Conservation (phyloP, 2,329 filamentous ascomycete species). For the Aspergillus aculeatus region DNA sequence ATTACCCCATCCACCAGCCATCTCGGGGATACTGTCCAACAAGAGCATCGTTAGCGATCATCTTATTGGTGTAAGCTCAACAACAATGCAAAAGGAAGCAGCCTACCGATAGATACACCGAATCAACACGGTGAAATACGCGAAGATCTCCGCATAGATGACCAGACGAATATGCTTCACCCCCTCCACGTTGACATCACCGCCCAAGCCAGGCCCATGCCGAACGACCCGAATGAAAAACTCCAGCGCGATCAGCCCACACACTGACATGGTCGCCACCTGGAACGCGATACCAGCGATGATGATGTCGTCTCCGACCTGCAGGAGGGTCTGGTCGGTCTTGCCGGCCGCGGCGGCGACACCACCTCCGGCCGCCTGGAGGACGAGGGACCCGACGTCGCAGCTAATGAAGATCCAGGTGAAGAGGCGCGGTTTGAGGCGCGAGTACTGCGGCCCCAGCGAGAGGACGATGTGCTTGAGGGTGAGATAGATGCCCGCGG, state of each 20-base stretch:
- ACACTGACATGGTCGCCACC: conserved; percentile 50
- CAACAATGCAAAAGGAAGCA: background rate
- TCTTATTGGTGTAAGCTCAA: background rate
- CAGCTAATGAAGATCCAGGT: conserved; percentile 61
- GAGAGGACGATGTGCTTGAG: conserved; percentile 58
- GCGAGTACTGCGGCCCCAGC: conserved; percentile 52
- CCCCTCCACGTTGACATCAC: conserved; percentile 26
- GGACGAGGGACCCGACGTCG: conserved; percentile 58
- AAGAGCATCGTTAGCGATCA: conserved; percentile 2
- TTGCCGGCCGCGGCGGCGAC: conserved; percentile 54
- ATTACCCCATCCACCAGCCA: conserved; percentile 52
- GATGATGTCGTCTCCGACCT: conserved; percentile 56
- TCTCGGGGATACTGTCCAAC: conserved; percentile 46
- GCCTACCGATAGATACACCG: conserved; percentile 46
- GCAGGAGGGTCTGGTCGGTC: conserved; percentile 34
- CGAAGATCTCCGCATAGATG: conserved; percentile 31
- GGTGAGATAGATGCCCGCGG: conserved; percentile 56
- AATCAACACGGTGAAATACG: conserved; percentile 42
- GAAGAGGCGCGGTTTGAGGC: conserved; percentile 51
- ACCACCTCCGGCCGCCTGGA: conserved; percentile 59
- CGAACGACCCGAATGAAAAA: conserved; percentile 45
- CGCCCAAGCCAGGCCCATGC: conserved; percentile 24
- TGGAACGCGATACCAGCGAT: conserved; percentile 59
- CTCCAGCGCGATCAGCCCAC: conserved; percentile 39
- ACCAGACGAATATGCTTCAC: conserved; percentile 26